phyloP scores from a whole-genome alignment of 768 basidiomycete species.

The Lactarius quietus region DNA sequence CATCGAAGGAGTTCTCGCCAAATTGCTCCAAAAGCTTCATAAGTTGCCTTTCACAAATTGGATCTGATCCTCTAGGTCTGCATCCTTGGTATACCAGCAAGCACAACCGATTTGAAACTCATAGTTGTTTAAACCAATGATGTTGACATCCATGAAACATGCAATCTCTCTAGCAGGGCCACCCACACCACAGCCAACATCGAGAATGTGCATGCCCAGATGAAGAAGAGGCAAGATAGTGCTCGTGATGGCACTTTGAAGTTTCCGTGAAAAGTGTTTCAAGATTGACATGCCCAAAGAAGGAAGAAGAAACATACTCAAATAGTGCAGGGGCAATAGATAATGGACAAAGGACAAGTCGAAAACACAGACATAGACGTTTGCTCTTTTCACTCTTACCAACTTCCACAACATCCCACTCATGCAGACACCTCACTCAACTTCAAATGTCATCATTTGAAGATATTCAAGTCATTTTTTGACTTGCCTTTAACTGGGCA shows the following conservation, averaged over 20 bases:
- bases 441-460: too few relatives aligned
- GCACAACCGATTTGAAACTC: constrained; percentile 92
- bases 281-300: not conserved
- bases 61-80: constrained; percentile 72
- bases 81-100: constrained; percentile 70
- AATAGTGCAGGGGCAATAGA: not conserved
- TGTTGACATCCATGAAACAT: constrained; percentile 77
- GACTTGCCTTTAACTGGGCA: too few relatives aligned
- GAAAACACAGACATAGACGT: too few relatives aligned
- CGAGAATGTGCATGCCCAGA: constrained; percentile 93
- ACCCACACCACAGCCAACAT: constrained; percentile 97
- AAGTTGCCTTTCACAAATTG: constrained; percentile 87
- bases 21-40: constrained; percentile 93
- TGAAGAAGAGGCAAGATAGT: constrained; percentile 86
- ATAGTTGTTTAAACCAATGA: constrained; percentile 93
- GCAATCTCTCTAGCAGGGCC: constrained; percentile 97
- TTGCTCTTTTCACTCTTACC: too few relatives aligned
- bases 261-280: not conserved
- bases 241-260: constrained; percentile 65
- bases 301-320: not conserved
- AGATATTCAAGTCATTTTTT: too few relatives aligned
- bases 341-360: constrained; percentile 8
- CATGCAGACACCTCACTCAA: too few relatives aligned
- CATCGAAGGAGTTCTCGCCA: constrained; percentile 91
- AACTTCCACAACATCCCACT: too few relatives aligned